Conservation (phyloP, 1,284 basidiomycete species). For the Rhizoctonia solani region DNA sequence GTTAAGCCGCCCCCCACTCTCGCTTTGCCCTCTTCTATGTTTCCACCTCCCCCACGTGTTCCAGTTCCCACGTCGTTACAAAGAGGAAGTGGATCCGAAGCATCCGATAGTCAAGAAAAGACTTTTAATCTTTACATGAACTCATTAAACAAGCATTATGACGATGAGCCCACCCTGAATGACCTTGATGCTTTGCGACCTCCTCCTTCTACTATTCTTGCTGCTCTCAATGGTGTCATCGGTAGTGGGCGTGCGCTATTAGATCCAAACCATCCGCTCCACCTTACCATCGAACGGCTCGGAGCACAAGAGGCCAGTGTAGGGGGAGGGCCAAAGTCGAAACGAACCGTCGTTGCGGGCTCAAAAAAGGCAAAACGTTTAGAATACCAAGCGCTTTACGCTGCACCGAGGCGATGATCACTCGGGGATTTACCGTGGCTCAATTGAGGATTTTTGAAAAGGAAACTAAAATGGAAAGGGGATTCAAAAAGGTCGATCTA, state of each 20-base stretch:
- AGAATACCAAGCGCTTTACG: slow-evolving; percentile 20
- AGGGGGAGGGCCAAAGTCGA: slow-evolving; percentile 10
- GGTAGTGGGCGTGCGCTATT: slow-evolving; percentile 15
- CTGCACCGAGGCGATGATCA: slow-evolving; percentile 12
- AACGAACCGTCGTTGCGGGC: slow-evolving; percentile 18
- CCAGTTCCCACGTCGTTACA: background rate
- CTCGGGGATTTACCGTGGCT: background rate
- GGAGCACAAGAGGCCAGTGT: slow-evolving; percentile 22
- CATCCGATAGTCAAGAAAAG: background rate
- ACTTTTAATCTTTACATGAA: slow-evolving; percentile 10
- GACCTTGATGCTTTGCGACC: slow-evolving; percentile 16
- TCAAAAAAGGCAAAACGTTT: slow-evolving; percentile 16
- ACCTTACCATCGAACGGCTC: slow-evolving; percentile 2
- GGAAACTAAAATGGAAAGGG: background rate
- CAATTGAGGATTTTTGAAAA: slow-evolving; percentile 8
- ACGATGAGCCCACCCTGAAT: slow-evolving; percentile 10
- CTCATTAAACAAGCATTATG: background rate
- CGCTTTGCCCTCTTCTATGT: slow-evolving; percentile 12
- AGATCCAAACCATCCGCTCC: slow-evolving; percentile 2
- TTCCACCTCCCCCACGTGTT: background rate
- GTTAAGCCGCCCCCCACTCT: slow-evolving; percentile 22
- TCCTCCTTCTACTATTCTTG: background rate
- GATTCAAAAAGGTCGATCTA: no score
- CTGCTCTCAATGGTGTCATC: slow-evolving; percentile 12
- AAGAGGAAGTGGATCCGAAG: background rate